Percentiles rank a stretch among this genome's conserved stretches.
These are phyloP conservation scores for Bocquillonia castaneifolia DNA, from an alignment of 441 rosid genomes.

Conservation along the genomic window DNA sequence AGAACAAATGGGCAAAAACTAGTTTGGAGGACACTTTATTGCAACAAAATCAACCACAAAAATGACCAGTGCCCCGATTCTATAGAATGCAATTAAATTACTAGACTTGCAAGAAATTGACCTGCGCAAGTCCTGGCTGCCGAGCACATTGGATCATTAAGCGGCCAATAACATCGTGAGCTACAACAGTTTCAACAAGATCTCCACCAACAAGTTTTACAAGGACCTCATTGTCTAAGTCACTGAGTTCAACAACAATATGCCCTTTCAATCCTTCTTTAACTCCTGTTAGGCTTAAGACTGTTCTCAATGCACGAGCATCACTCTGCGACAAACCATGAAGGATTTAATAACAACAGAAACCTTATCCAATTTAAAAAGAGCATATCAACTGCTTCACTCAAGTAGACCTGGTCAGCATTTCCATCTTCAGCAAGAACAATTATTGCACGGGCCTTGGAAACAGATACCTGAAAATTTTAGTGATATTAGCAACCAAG, in stretches of 20 bases:
- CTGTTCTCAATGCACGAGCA: constrained; percentile 75
- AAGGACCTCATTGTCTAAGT: constrained; percentile 71
- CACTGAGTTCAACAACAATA: constrained; percentile 70
- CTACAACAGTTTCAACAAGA: constrained; percentile 71
- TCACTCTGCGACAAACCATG: constrained; percentile 50
- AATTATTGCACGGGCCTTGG: constrained; percentile 65
- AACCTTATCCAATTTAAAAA: constrained; percentile 19
- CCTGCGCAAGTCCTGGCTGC: constrained; percentile 79
- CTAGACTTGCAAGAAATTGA: constrained; percentile 25
- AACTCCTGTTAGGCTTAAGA: constrained; percentile 66
- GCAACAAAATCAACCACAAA: constrained; percentile 13
- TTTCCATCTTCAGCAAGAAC: constrained; percentile 79
- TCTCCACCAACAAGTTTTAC: constrained; percentile 79
- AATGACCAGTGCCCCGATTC: constrained; percentile 2
- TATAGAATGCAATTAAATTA: constrained; percentile 2
- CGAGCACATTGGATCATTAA: constrained; percentile 83
- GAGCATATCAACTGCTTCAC: constrained; percentile 13
- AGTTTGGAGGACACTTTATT: constrained; percentile 3
- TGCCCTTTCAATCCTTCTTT: constrained; percentile 72
- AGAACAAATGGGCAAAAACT: constrained; percentile 9
- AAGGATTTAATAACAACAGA: constrained; percentile 24
- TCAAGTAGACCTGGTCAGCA: constrained; percentile 66
- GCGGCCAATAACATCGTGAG: constrained; percentile 78
- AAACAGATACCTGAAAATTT: constrained; percentile 58
- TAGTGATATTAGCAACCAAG: constrained; percentile 19